Base-by-base conservation (phyloP, 2,329 filamentous ascomycete genomes). In the Bipolaris sorokiniana region DNA sequence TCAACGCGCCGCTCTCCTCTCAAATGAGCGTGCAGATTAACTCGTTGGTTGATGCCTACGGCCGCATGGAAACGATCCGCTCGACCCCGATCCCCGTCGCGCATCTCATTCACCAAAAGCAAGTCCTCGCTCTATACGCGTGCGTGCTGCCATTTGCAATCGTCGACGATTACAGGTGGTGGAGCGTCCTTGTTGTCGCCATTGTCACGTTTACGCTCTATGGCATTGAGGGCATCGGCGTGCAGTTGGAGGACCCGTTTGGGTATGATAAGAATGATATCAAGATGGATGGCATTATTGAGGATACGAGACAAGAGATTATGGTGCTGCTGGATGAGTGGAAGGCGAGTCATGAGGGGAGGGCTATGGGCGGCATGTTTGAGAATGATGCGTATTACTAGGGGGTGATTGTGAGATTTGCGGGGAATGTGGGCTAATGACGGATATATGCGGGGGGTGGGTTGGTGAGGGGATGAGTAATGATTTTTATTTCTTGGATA, bases 261-360 rank as follows among this genome's bases (percentile, higher is more conserved):
- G 86, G 86, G 1, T 86, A 86, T 54, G 86, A 87, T 62, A 81
- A 83, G 66, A 88, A 87, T 54, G 86, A 88, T 68, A 88, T 89
- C 73, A 88, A 88, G 68, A 86, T 88, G 81, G 86, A 88, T 70
- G 85, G 84, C 3, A 84, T 88, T 48, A 83, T 85, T 2, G 85
- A 86, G 62, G 86, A 89, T 68, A 78, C 84, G 41, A 76, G 84
- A 57, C 79, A 79, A 37, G 86, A 88, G 72, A 80, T 86, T 16
- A 80, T 81, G 60, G 85, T 86, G 6, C 72, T 88, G 64, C 66
- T 88, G 22, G 79, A 81, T 13, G 85, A 87, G 69, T 88, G 86
- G 86, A 80, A 78, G 64, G 75, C 60, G 33, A 71, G 69, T 45
- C 69, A 68, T 20, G 73, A 70, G 20, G 71, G 69, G 1, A 64